Evolutionary conservation across 768 basidiomycete species (phyloP).

Genomic region (Termitomyces sp.): DNA sequence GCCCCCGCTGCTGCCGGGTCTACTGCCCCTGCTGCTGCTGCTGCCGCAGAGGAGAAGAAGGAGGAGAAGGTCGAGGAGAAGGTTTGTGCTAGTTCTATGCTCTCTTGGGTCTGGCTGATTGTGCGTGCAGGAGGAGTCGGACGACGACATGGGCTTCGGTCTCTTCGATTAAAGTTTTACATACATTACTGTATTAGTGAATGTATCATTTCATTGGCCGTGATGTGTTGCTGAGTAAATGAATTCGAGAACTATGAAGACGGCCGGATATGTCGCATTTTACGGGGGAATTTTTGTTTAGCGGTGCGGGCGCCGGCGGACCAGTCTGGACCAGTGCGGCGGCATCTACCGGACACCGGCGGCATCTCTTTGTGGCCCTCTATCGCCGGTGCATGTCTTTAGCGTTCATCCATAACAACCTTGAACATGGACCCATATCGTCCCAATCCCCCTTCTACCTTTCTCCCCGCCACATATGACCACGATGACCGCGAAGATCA

Average conservation of each 20-base stretch:
- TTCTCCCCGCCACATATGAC: slow-evolving; percentile 22
- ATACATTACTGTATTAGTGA: slow-evolving; percentile 15
- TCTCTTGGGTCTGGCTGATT: slow-evolving; percentile 6
- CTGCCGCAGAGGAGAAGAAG: slow-evolving; percentile 68
- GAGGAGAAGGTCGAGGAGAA: slow-evolving; percentile 92
- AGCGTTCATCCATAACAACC: slow-evolving; percentile 20
- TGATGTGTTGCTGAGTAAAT: background rate
- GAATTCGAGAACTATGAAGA: background rate
- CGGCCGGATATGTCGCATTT: background rate
- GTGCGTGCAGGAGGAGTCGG: slow-evolving; percentile 74
- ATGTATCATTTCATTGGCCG: background rate
- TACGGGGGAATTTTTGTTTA: background rate
- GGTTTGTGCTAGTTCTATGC: slow-evolving; percentile 39
- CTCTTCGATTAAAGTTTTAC: slow-evolving; percentile 76
- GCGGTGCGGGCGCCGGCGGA: slow-evolving; percentile 21
- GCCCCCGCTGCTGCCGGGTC: slow-evolving; percentile 52
- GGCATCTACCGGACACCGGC: slow-evolving; percentile 30
- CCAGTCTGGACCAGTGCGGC: slow-evolving; percentile 21
- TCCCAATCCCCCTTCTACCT: slow-evolving; percentile 22
- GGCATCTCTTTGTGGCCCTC: slow-evolving; percentile 26
- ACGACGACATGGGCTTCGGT: slow-evolving; percentile 99
- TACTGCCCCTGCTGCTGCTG: slow-evolving; percentile 57
- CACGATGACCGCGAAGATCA: slow-evolving; percentile 32
- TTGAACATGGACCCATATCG: slow-evolving; percentile 38
- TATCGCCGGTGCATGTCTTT: slow-evolving; percentile 24